Conservation (phyloP, 148 eudicot species). For the Diospyros kaki region DNA sequence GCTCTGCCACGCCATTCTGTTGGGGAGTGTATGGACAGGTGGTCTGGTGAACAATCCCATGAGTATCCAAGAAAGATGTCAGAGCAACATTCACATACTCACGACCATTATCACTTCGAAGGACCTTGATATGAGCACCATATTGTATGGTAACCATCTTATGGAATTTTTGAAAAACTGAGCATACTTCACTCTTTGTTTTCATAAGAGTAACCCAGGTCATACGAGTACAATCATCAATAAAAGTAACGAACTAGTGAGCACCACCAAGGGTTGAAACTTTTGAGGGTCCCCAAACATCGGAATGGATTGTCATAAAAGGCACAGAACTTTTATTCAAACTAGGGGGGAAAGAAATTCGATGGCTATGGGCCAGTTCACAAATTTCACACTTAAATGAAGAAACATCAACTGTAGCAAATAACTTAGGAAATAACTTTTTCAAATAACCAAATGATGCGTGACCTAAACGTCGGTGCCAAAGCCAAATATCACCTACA, state of each 20-base stretch:
- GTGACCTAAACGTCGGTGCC: constrained; percentile 11
- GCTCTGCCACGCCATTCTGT: too few relatives aligned
- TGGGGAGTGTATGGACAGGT: too few relatives aligned
- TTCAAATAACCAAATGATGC: constrained; percentile 16
- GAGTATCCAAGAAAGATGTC: too few relatives aligned
- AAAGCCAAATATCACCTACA: too few relatives aligned
- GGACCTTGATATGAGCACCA: too few relatives aligned
- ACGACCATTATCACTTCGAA: too few relatives aligned
- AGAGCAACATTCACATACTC: too few relatives aligned
- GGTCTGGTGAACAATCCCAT: too few relatives aligned
- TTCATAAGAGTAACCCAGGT: constrained; percentile 8
- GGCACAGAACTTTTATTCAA: constrained; percentile 7
- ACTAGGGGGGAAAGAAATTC: constrained; percentile 8
- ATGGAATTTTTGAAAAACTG: neutral
- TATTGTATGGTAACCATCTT: too few relatives aligned
- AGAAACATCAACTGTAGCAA: neutral
- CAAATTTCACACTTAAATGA: constrained; percentile 5
- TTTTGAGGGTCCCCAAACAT: constrained; percentile 17
- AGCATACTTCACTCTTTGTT: neutral
- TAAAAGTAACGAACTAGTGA: constrained; percentile 14
- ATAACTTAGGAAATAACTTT: neutral
- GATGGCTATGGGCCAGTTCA: constrained; percentile 18
- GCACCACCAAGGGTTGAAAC: neutral
- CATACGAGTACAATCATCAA: constrained; percentile 21
- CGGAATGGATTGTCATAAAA: constrained; percentile 20